These are phyloP conservation scores for Euptelea pleiosperma DNA, from an alignment of 164 flowering plant species.

Conservation along the genomic window DNA sequence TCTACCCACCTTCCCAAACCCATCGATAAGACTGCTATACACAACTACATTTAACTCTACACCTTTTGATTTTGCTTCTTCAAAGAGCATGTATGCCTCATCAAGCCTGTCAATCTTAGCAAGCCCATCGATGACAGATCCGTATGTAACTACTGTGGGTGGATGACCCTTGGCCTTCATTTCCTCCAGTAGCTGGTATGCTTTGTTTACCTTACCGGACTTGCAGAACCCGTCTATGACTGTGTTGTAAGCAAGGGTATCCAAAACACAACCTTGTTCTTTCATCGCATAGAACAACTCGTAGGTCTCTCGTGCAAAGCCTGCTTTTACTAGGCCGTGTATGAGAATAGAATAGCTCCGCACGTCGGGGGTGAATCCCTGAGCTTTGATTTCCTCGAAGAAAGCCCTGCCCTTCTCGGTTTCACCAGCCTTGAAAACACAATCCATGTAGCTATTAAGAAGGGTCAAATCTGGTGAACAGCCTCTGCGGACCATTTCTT, in stretches of 20 bases:
- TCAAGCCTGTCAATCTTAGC: constrained; percentile 91
- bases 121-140: constrained; percentile 89
- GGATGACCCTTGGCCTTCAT: constrained; percentile 72
- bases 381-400: constrained; percentile 69
- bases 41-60: constrained; percentile 60
- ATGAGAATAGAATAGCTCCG: constrained; percentile 78
- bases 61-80: constrained; percentile 84
- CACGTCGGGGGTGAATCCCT: constrained; percentile 68
- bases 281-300: constrained; percentile 77
- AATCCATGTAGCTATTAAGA: constrained; percentile 92
- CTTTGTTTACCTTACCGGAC: constrained; percentile 86
- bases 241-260: constrained; percentile 76
- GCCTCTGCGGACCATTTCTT: constrained; percentile 67
- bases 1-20: constrained; percentile 92
- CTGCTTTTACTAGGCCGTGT: constrained; percentile 82
- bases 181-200: constrained; percentile 87
- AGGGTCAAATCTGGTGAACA: constrained; percentile 71
- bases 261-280: constrained; percentile 74
- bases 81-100: constrained; percentile 95
- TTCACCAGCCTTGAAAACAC: constrained; percentile 89
- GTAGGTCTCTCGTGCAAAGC: constrained; percentile 73
- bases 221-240: constrained; percentile 94
- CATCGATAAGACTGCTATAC: constrained; percentile 86
- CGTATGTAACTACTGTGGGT: constrained; percentile 89
- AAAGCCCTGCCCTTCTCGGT: constrained; percentile 70